Base-by-base conservation (phyloP, 1,284 basidiomycete genomes). In the Cutaneotrichosporon dermatis region DNA sequence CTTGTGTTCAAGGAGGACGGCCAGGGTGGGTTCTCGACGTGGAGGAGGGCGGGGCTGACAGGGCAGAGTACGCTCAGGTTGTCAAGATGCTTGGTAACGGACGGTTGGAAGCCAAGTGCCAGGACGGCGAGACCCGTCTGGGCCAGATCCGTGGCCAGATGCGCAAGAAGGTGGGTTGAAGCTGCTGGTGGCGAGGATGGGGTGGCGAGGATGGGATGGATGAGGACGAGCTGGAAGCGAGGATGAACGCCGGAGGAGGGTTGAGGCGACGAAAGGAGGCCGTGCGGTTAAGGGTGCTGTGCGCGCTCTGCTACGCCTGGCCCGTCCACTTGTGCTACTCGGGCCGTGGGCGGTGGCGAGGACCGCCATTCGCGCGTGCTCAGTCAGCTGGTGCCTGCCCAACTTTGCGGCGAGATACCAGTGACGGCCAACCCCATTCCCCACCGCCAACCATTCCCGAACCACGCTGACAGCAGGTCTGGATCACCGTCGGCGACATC, bases 401-500 rank as follows among this genome's bases (percentile, higher is more conserved):
- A 3, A 25, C 25, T 25, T 25, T 25, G 25, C 25, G 25, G 25
- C 25, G 25, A 25, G 25, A 25, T n/a, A n/a, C 25, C 25, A 25
- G 3, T 2, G 25, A 25, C 25, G 25, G 25, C 25, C 25, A 25
- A 25, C 25, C 25, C 25, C 25, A 25, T 33, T 11, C 50, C 43
- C 33, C n/a, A 41, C 16, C 43, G n/a, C 12, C 42, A 41, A 42
- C 25, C 36, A 34, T 46, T 10, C 25, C 25, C 25, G 45, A 2
- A 33, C 15, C 9, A 4, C 10, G 36, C 53, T 54, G 9, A 45
- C 43, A 41, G 34, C 69, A 96, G 93, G 94, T 99, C 71, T 99
- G 96, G 96, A 99, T 99, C 79, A 96, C 96, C 76, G 91, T 94
- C 72, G 96, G 96, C 69, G 96, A 99, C 75, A 98, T 99, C 76